These are phyloP conservation scores for Pseudisothecium myosuroides DNA, from an alignment of 225 moss, liverwort and hornwort genomes.

Conservation along the genomic window DNA sequence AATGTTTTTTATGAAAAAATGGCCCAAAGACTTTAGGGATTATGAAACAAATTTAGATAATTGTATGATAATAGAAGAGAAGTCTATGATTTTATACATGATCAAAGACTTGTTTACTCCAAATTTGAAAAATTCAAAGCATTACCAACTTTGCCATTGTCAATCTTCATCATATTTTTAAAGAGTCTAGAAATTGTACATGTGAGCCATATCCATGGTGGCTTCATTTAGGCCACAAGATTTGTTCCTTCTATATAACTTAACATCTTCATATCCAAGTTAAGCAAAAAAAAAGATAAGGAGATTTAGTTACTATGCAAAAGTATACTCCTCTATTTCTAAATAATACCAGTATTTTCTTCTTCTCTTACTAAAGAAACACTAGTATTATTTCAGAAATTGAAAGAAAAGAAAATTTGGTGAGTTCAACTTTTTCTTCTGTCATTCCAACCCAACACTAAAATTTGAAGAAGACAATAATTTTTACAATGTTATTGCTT, in stretches of 20 bases:
- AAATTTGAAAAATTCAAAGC: background rate
- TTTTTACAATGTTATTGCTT: background rate
- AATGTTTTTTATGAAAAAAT: no score
- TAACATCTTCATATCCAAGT: background rate
- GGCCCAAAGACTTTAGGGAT: fast-evolving
- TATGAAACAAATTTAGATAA: fast-evolving
- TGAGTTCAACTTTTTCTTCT: background rate
- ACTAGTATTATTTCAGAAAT: no score
- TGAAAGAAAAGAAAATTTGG: background rate
- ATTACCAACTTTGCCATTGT: background rate
- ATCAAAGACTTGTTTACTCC: background rate
- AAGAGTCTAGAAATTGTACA: background rate
- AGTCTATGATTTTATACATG: background rate
- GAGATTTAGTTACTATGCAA: background rate
- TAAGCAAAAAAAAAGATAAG: background rate
- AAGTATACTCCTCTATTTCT: background rate
- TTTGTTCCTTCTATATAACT: background rate
- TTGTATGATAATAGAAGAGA: background rate
- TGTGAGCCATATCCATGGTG: background rate
- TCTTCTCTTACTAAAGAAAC: no score
- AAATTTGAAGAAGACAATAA: fast-evolving
- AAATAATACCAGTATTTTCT: no score
- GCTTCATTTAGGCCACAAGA: no score
- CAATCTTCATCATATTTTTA: background rate
- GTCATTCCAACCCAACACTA: fast-evolving